These are phyloP conservation scores for Aspergillus fumigatus DNA, from an alignment of 2,329 filamentous ascomycete species.

Conservation along the genomic window DNA sequence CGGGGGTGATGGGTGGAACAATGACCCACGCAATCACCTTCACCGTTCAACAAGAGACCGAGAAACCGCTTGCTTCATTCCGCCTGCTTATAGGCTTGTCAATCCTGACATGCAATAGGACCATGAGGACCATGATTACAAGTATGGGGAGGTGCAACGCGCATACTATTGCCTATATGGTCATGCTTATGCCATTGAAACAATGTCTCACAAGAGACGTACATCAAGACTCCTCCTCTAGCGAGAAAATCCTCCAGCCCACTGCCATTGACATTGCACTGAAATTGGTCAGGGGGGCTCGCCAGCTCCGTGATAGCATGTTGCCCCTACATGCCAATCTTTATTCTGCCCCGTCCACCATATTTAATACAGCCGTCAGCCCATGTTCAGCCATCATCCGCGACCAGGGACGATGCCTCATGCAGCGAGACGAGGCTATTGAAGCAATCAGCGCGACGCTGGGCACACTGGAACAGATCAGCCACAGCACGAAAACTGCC, in stretches of 20 bases:
- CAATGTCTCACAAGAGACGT: slow-evolving; percentile 40
- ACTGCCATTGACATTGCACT: slow-evolving; percentile 45
- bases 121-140: slow-evolving; percentile 35
- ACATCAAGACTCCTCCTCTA: slow-evolving; percentile 20
- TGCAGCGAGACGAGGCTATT: slow-evolving; percentile 40
- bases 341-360: slow-evolving; percentile 47
- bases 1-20: slow-evolving; percentile 9
- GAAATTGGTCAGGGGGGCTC: slow-evolving; percentile 40
- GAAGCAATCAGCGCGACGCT: slow-evolving; percentile 37
- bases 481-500: slow-evolving; percentile 18
- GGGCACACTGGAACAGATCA: slow-evolving; percentile 27
- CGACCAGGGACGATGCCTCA: slow-evolving; percentile 41
- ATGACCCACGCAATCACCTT: slow-evolving; percentile 21
- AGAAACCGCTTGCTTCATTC: slow-evolving; percentile 42
- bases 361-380: slow-evolving; percentile 50
- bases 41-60: slow-evolving; percentile 29
- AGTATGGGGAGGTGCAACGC: slow-evolving; percentile 46
- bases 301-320: slow-evolving; percentile 38
- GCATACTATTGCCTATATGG: slow-evolving; percentile 43
- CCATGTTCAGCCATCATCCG: slow-evolving; percentile 51
- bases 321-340: slow-evolving; percentile 46
- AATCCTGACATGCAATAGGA: slow-evolving; percentile 44
- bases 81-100: slow-evolving; percentile 36
- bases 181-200: slow-evolving; percentile 45
- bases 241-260: slow-evolving; percentile 37